These are phyloP conservation scores for Plasmodium gallinaceum DNA, from an alignment of 169 alveolate species.

Conservation along the genomic window DNA sequence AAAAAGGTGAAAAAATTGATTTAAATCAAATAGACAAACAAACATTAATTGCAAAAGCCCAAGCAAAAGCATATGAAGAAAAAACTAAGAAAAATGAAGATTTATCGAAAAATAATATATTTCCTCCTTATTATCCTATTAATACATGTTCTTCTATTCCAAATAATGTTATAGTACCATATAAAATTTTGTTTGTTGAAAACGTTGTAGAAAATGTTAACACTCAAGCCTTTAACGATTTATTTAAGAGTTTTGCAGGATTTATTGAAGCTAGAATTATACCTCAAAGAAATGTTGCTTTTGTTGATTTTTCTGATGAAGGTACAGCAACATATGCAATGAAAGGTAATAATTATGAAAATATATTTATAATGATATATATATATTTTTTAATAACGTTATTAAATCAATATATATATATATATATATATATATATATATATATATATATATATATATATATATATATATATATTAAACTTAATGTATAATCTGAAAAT, in stretches of 20 bases:
- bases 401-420: neutral
- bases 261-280: constrained; percentile 87
- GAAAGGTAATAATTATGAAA: constrained; percentile 56
- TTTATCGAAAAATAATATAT: constrained; percentile 15
- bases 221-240: constrained; percentile 77
- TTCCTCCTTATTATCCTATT: constrained; percentile 60
- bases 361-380: neutral
- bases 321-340: constrained; percentile 85
- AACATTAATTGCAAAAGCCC: constrained; percentile 62
- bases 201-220: constrained; percentile 86
- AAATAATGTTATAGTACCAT: constrained; percentile 50
- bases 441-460: neutral
- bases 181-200: constrained; percentile 87
- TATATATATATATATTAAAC: neutral
- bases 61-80: constrained; percentile 55
- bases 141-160: constrained; percentile 12
- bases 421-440: neutral
- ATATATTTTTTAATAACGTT: neutral
- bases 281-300: constrained; percentile 86
- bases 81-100: constrained; percentile 47
- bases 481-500: neutral
- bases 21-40: constrained; percentile 73
- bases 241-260: constrained; percentile 84
- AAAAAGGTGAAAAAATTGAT: constrained; percentile 23
- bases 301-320: constrained; percentile 87